A percentile compares a stretch with the other conserved stretches of the same genome.
These are phyloP conservation scores for Malus sylvestris DNA, from an alignment of 306 rosid species.

Conservation along the genomic window DNA sequence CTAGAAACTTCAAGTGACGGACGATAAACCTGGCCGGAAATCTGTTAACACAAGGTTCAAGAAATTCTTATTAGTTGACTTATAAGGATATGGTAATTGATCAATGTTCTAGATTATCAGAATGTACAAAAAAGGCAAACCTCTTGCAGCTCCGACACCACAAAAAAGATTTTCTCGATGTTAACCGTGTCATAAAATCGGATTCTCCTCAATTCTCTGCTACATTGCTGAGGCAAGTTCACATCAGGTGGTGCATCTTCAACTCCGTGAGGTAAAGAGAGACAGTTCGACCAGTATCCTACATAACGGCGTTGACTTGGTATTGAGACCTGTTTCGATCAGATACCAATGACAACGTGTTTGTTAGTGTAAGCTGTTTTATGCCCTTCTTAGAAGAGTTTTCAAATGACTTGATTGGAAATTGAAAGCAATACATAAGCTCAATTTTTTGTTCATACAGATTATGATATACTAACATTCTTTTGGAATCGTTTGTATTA, in stretches of 20 bases:
- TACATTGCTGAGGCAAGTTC: conserved; percentile 51
- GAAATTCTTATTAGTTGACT: not conserved
- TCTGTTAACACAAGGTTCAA: conserved; percentile 28
- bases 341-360: conserved; percentile 1
- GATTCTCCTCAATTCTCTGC: conserved; percentile 75
- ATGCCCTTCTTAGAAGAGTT: not conserved
- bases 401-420: not conserved
- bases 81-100: not conserved
- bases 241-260: conserved; percentile 34
- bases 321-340: conserved; percentile 67
- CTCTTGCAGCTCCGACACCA: conserved; percentile 70
- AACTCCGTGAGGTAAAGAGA: conserved; percentile 40
- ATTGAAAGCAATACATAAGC: not conserved
- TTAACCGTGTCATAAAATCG: conserved; percentile 74
- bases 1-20: conserved; percentile 58
- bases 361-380: not conserved
- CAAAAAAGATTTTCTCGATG: conserved; percentile 58
- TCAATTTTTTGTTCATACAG: conserved; percentile 1
- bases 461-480: not conserved
- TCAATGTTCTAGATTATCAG: not conserved
- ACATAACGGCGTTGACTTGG: conserved; percentile 97
- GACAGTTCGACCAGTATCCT: conserved; percentile 52
- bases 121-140: conserved; percentile 12
- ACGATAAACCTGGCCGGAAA: conserved; percentile 55
- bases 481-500: conserved; percentile 23